Evolutionary conservation across 495 filamentous ascomycete genomes (phyloP).

Genomic region (Pseudomonodictys pantanalensis): DNA sequence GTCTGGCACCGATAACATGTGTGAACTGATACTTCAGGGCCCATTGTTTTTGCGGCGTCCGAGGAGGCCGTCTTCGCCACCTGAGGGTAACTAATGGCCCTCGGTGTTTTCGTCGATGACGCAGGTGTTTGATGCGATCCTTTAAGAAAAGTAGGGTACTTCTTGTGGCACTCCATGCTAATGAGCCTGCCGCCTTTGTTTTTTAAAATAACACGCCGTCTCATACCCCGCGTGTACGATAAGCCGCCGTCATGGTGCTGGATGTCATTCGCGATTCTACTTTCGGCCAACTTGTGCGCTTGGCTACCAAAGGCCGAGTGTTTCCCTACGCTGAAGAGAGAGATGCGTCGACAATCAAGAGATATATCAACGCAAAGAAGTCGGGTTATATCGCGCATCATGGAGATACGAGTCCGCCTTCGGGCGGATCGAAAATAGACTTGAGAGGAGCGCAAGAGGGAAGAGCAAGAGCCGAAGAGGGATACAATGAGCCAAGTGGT

Average conservation of each 20-base stretch:
- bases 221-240: too few relatives aligned
- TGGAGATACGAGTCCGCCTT: conserved; percentile 29
- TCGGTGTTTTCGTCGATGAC: too few relatives aligned
- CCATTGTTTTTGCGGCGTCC: too few relatives aligned
- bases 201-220: too few relatives aligned
- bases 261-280: conserved; percentile 42
- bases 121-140: too few relatives aligned
- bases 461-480: background rate
- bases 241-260: conserved; percentile 15
- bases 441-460: conserved; percentile 34
- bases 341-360: conserved; percentile 36
- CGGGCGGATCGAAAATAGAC: conserved; percentile 15
- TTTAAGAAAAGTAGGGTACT: too few relatives aligned
- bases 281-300: conserved; percentile 39
- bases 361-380: conserved; percentile 40
- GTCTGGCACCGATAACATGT: too few relatives aligned
- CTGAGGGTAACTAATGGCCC: too few relatives aligned
- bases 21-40: too few relatives aligned
- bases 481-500: conserved; percentile 35
- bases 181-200: too few relatives aligned
- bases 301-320: conserved; percentile 30
- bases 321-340: conserved; percentile 39
- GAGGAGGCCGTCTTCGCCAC: too few relatives aligned
- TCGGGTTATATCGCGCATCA: conserved; percentile 37
- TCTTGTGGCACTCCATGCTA: too few relatives aligned